These are phyloP conservation scores for Globisporangium lucens DNA, from an alignment of 352 stramenopile genomes.

Conservation along the genomic window DNA sequence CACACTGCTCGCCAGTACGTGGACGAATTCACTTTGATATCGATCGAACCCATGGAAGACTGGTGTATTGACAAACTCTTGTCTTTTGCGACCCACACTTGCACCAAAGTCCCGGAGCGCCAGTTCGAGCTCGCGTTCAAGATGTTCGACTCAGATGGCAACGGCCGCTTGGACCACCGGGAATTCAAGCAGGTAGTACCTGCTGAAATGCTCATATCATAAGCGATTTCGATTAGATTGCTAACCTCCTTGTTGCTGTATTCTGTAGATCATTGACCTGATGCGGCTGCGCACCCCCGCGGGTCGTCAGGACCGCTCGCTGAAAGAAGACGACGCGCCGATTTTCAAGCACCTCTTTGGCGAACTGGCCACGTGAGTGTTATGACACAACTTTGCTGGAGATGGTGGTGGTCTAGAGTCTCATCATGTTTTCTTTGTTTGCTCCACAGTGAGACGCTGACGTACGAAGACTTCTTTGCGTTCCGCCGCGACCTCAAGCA, in stretches of 20 bases:
- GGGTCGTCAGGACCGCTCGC: slow-evolving; percentile 71
- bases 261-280: slow-evolving; percentile 74
- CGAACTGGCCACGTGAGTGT: slow-evolving; percentile 57
- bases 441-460: slow-evolving; percentile 55
- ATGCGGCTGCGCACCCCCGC: slow-evolving; percentile 77
- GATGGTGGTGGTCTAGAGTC: not conserved
- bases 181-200: slow-evolving; percentile 78
- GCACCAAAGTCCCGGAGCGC: slow-evolving; percentile 60
- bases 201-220: not conserved
- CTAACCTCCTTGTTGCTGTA: not conserved
- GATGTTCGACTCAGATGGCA: slow-evolving; percentile 86
- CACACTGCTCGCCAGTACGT: slow-evolving; percentile 80
- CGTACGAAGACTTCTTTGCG: slow-evolving; percentile 74
- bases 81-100: not conserved
- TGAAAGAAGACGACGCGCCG: slow-evolving; percentile 71
- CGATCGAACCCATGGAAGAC: not conserved
- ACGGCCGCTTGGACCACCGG: slow-evolving; percentile 72
- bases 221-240: not conserved
- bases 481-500: slow-evolving; percentile 74
- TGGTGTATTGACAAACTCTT: not conserved
- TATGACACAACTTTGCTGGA: no score
- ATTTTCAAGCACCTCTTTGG: slow-evolving; percentile 88
- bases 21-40: not conserved
- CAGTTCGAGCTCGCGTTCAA: slow-evolving; percentile 89
- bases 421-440: not conserved